Base-by-base conservation (phyloP, 2,329 filamentous ascomycete genomes). In the Fusarium clavum region DNA sequence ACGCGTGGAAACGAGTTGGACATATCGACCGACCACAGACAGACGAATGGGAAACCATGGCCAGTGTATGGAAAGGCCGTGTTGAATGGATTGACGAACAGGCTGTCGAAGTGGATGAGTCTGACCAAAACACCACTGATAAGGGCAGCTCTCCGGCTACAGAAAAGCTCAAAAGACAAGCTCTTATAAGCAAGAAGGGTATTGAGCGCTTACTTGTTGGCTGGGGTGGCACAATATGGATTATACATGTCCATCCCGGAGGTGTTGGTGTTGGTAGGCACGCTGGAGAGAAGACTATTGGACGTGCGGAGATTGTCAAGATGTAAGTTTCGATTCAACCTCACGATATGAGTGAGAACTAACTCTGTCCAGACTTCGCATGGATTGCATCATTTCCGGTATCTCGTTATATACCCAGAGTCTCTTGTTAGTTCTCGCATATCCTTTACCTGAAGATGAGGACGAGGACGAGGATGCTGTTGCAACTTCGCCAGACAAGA, bases 301-400 rank as follows among this genome's bases (percentile, higher is more conserved):
- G 94, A 30, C 91, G 90, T 73, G 94, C 94, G 52, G 94, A 98
- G 78, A 95, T 98, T 78, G 90, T 94, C 67, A 97, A 97, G 81
- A 94, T 95, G 93, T 97, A 79, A 87, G 92, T 87, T 40, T n/a
- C 13, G 4, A 30, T 53, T 43, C 30, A 24, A 3, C 27, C 20
- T 71, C 94, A 92, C 34, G 14, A 38, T 45, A 6, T 22, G n/a
- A 80, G 93, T 93, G 91, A 20, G 45, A 86, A 25, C 61, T 61
- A n/a, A 70, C 60, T 11, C 54, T 30, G 3, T 25, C 13, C 72
- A 97, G 94, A 83, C 88, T 98, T 81, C 92, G 94, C 77, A 97
- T 96, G 81, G 96, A 99, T 83, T 98, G 96, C 85, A 94, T 97
- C 79, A 94, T 99, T 84, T 97, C 96, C 78, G 96, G 96, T 76